A percentile compares a stretch with the other conserved stretches of the same genome.
Evolutionary conservation across 1,284 basidiomycete genomes (phyloP).

Genomic region (Hymenochaete sp.): DNA sequence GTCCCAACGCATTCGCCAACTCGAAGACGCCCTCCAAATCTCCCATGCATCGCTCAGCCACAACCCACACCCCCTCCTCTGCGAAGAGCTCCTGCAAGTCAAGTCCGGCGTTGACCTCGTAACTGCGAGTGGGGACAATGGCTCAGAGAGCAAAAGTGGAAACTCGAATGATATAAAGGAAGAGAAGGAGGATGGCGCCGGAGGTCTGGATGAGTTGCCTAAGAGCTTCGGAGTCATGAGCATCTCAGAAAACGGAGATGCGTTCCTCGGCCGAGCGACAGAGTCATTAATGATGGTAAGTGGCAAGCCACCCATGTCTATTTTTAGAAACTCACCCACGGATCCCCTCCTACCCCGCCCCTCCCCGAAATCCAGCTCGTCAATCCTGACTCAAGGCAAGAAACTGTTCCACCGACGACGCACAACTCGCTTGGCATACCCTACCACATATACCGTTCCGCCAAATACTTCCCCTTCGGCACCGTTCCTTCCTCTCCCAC

Average conservation of each 20-base stretch:
- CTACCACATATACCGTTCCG: too few relatives aligned
- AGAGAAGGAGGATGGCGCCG: neutral
- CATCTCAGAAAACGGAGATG: conserved; percentile 13
- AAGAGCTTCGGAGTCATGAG: conserved; percentile 10
- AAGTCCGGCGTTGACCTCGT: conserved; percentile 5
- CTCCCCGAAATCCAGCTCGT: too few relatives aligned
- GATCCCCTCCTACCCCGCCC: too few relatives aligned
- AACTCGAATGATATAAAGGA: neutral
- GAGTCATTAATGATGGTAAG: too few relatives aligned
- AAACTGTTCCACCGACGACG: too few relatives aligned
- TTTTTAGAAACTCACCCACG: too few relatives aligned
- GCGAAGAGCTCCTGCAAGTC: conserved; percentile 12
- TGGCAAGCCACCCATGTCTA: too few relatives aligned
- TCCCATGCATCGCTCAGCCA: conserved; percentile 3
- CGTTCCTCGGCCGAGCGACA: too few relatives aligned
- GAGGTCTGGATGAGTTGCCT: neutral
- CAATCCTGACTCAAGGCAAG: too few relatives aligned
- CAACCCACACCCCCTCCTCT: conserved; percentile 11
- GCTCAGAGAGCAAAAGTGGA: too few relatives aligned
- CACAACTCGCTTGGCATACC: too few relatives aligned
- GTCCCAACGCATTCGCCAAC: conserved; percentile 16
- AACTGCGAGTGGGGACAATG: neutral
- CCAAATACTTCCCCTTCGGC: neutral
- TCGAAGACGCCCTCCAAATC: conserved; percentile 17
- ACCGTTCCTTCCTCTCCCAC: conserved; percentile 1